Evolutionary conservation across 495 filamentous ascomycete genomes (phyloP).

Genomic region (Tricharina praecox): DNA sequence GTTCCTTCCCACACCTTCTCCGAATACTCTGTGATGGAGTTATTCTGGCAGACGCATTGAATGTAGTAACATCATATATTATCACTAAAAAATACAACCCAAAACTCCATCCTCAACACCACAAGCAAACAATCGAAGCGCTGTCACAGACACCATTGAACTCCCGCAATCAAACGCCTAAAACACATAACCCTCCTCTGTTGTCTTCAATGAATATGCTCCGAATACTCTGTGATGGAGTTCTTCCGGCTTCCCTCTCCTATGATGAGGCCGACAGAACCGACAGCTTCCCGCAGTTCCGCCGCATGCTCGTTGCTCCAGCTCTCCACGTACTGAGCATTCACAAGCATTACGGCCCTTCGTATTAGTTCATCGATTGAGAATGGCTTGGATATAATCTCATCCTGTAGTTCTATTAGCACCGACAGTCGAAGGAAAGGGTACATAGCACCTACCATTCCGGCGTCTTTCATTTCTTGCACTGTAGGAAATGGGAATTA

Average conservation of each 20-base stretch:
- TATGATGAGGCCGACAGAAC: background rate
- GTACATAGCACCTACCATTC: slow-evolving; percentile 37
- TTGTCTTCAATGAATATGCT: too few species aligned
- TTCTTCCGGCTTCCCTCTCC: background rate
- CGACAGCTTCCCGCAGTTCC: background rate
- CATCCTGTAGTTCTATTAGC: background rate
- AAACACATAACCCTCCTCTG: too few species aligned
- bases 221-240: background rate
- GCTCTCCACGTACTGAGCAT: background rate
- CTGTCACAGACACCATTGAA: too few species aligned
- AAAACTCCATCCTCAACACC: too few species aligned
- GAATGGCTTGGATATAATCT: slow-evolving; percentile 4
- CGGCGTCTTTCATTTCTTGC: slow-evolving; percentile 43
- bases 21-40: background rate
- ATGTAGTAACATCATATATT: too few species aligned
- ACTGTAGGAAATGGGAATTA: slow-evolving; percentile 28
- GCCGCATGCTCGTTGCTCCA: background rate
- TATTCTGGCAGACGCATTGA: too few species aligned
- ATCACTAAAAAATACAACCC: too few species aligned
- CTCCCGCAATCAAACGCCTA: too few species aligned
- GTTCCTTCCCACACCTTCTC: too few species aligned
- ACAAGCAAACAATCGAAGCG: too few species aligned
- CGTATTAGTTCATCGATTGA: background rate
- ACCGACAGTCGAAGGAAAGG: background rate
- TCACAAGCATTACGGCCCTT: background rate